Evolutionary conservation across 2,329 filamentous ascomycete genomes (phyloP).

Genomic region (Sphaerulina musiva): DNA sequence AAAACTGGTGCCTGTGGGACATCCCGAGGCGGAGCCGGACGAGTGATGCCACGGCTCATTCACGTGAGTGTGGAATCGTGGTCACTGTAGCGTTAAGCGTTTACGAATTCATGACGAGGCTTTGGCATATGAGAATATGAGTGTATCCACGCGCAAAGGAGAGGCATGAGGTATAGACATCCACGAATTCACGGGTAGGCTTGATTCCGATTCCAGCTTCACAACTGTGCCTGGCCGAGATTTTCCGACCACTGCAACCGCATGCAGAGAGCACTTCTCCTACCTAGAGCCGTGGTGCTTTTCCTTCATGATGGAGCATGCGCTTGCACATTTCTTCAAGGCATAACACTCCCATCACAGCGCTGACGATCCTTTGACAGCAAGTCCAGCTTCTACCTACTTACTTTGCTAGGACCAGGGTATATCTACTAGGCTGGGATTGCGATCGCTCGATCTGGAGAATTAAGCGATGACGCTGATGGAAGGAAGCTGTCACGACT

Average conservation of each 20-base stretch:
- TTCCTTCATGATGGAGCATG: no score
- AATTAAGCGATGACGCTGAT: no score
- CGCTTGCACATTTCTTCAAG: not conserved
- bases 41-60: slow-evolving; percentile 7
- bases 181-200: not conserved
- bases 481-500: no score
- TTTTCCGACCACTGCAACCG: not conserved
- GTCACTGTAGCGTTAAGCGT: not conserved
- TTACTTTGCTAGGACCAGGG: not conserved
- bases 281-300: not conserved
- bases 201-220: not conserved
- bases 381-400: not conserved
- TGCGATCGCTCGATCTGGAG: not conserved
- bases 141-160: not conserved
- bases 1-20: slow-evolving; percentile 63
- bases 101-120: not conserved
- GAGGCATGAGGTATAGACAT: not conserved
- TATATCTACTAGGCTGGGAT: not conserved
- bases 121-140: not conserved
- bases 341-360: not conserved
- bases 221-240: not conserved
- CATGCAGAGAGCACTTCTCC: not conserved
- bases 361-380: not conserved
- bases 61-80: not conserved
- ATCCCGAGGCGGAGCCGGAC: slow-evolving; percentile 45